Conservation (phyloP, 768 basidiomycete species). For the Arthromyces matolae region DNA sequence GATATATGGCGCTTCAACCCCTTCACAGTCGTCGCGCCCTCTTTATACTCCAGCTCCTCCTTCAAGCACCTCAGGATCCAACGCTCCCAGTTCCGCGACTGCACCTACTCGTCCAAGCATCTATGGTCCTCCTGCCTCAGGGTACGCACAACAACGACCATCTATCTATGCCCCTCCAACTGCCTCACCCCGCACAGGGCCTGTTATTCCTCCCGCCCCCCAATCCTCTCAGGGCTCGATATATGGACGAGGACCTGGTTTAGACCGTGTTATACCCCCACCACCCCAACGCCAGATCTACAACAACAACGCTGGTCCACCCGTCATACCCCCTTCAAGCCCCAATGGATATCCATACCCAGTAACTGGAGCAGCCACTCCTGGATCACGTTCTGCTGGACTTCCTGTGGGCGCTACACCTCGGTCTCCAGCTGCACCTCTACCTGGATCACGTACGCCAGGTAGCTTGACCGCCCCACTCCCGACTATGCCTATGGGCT, state of each 20-base stretch:
- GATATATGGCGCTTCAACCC: neutral
- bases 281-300: slow-evolving; percentile 3
- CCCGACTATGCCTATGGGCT: neutral
- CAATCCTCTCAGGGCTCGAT: neutral
- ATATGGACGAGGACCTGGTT: neutral
- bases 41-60: no score
- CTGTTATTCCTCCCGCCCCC: neutral
- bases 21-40: slow-evolving; percentile 1
- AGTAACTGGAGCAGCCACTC: neutral
- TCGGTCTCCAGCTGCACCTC: neutral
- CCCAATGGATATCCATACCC: slow-evolving; percentile 2
- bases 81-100: no score
- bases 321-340: slow-evolving; percentile 3
- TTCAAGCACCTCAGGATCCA: no score
- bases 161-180: slow-evolving; percentile 3
- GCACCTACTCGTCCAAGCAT: neutral
- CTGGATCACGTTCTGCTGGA: neutral
- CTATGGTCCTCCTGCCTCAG: neutral
- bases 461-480: neutral
- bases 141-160: neutral
- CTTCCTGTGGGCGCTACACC: neutral
- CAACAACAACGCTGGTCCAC: neutral
- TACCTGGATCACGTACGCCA: slow-evolving; percentile 1
- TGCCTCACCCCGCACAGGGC: neutral
- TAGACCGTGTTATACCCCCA: neutral